Conservation (phyloP, 2,329 filamentous ascomycete genomes). For the Cryphonectria radicalis region DNA sequence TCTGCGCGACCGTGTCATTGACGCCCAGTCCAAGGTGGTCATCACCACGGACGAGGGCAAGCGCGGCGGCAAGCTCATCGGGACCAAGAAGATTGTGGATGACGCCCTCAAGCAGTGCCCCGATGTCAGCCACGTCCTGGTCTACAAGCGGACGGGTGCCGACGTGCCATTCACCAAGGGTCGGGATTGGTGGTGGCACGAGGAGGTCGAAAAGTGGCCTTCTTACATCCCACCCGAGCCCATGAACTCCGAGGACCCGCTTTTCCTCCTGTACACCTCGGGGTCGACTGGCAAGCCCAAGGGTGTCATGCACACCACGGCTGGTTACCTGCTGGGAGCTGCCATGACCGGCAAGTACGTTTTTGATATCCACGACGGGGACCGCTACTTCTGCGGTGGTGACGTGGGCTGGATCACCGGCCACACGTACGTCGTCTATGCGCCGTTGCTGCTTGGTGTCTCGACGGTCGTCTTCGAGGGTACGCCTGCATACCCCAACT, state of each 20-base stretch:
- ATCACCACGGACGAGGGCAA: conserved; percentile 98
- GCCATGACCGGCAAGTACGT: conserved; percentile 97
- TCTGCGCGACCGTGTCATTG: conserved; percentile 89
- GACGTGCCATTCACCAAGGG: conserved; percentile 89
- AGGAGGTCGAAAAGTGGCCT: conserved; percentile 97
- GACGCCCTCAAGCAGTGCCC: conserved; percentile 97
- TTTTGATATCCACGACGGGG: conserved; percentile 94
- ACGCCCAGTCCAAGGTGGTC: conserved; percentile 88
- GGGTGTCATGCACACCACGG: conserved; percentile 98
- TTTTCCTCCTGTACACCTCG: conserved; percentile 97
- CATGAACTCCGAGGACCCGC: conserved; percentile 91
- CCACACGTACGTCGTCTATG: conserved; percentile 98
- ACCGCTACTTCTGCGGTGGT: conserved; percentile 96
- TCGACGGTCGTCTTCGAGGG: conserved; percentile 97
- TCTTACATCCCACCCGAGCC: conserved; percentile 86
- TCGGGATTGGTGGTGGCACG: conserved; percentile 97
- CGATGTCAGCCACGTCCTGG: conserved; percentile 80
- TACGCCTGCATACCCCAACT: conserved; percentile 95
- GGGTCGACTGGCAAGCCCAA: conserved; percentile 98
- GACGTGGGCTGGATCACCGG: conserved; percentile 99
- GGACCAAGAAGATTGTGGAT: conserved; percentile 98
- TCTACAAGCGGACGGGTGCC: conserved; percentile 93
- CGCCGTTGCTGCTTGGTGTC: conserved; percentile 88
- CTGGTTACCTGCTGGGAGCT: conserved; percentile 90
- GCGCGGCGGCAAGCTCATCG: conserved; percentile 95